Evolutionary conservation across 176 grass and related monocot species (phyloP).

Genomic region (Hsuehochloa calcarea): DNA sequence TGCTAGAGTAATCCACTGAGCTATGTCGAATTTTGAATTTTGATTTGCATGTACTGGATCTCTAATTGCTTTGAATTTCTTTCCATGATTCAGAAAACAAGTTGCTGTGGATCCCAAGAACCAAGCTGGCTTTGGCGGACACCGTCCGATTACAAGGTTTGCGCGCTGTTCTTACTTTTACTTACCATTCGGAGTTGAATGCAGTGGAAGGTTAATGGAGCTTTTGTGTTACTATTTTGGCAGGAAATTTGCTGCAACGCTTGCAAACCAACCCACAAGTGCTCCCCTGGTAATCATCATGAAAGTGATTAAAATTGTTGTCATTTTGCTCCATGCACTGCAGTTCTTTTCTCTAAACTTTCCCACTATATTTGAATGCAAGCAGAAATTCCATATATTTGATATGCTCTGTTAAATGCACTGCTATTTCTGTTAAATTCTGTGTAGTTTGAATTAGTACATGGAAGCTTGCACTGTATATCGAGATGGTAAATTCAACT

Average conservation of each 20-base stretch:
- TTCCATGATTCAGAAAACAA: conserved; percentile 43
- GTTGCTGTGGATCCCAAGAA: conserved; percentile 28
- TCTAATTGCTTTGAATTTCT: conserved; percentile 19
- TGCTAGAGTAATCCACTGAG: conserved; percentile 41
- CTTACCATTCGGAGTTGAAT: not conserved
- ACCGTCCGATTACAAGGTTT: conserved; percentile 63
- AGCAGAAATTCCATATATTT: not conserved
- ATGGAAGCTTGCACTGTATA: too few species aligned
- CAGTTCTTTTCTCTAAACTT: conserved; percentile 10
- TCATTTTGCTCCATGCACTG: not conserved
- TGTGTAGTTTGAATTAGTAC: too few species aligned
- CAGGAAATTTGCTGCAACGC: conserved; percentile 54
- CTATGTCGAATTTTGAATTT: not conserved
- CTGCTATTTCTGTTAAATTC: not conserved
- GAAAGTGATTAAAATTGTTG: not conserved
- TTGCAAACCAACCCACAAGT: conserved; percentile 37
- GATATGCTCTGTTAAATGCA: not conserved
- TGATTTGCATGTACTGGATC: not conserved
- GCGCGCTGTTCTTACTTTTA: not conserved
- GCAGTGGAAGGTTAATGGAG: conserved; percentile 9
- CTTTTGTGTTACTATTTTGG: not conserved
- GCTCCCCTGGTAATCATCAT: conserved; percentile 44
- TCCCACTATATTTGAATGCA: not conserved
- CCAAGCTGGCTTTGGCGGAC: not conserved
- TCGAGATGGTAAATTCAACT: too few species aligned